These are phyloP conservation scores for Urtica urens DNA, from an alignment of 306 rosid genomes.

Conservation along the genomic window DNA sequence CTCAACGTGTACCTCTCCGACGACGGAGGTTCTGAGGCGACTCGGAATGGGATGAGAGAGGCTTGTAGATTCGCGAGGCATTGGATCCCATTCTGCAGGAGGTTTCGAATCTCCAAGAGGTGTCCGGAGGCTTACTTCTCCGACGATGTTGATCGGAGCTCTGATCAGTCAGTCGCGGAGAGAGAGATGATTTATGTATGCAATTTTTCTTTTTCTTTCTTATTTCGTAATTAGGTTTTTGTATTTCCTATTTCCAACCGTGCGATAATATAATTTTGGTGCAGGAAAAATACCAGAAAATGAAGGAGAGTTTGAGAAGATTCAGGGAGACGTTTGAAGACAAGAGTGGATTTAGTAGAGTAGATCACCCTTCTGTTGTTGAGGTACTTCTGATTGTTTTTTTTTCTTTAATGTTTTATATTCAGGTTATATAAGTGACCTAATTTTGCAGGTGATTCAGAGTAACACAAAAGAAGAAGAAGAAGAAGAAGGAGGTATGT, in stretches of 20 bases:
- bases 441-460: slow-evolving; percentile 16
- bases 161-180: slow-evolving; percentile 21
- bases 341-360: slow-evolving; percentile 2
- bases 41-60: slow-evolving; percentile 34
- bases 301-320: slow-evolving; percentile 24
- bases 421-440: no score
- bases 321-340: slow-evolving; percentile 4
- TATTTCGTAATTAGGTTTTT: no score
- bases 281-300: slow-evolving; percentile 39
- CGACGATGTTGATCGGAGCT: slow-evolving; percentile 15
- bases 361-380: slow-evolving; percentile 34
- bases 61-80: slow-evolving; percentile 40
- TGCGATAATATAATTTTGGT: no score
- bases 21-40: slow-evolving; percentile 47
- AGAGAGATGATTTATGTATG: slow-evolving; percentile 27
- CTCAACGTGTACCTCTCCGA: slow-evolving; percentile 66
- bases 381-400: slow-evolving; percentile 36
- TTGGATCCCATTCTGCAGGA: slow-evolving; percentile 62
- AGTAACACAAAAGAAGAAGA: no score
- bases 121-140: slow-evolving; percentile 62
- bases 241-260: no score
- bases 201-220: background rate
- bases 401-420: no score
- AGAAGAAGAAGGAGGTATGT: background rate
- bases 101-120: slow-evolving; percentile 27